Conservation (phyloP, 129 eudicot genomes). For the Lactuca saligna region DNA sequence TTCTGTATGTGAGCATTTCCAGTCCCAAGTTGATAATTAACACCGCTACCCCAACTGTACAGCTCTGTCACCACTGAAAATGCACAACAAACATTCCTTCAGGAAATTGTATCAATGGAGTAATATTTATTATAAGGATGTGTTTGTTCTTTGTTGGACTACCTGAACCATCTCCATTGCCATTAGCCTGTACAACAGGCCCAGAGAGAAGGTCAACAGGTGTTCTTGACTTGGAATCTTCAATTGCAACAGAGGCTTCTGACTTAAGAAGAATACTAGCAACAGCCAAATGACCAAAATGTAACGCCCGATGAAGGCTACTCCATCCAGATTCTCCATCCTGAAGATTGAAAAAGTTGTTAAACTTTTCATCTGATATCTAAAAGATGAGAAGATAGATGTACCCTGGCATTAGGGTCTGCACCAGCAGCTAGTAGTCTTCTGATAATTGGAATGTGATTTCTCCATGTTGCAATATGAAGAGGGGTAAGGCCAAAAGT, state of each 20-base stretch:
- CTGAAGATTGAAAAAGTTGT: constrained; percentile 36
- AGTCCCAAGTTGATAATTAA: constrained; percentile 95
- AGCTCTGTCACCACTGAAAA: constrained; percentile 79
- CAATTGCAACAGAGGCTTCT: constrained; percentile 78
- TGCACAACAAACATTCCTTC: constrained; percentile 18
- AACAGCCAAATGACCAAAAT: constrained; percentile 95
- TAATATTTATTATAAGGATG: not conserved
- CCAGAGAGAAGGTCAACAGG: constrained; percentile 94
- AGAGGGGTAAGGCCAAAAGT: constrained; percentile 83
- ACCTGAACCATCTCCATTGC: constrained; percentile 64
- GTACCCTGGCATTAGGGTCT: constrained; percentile 97
- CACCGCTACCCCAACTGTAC: constrained; percentile 99
- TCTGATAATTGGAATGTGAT: constrained; percentile 75
- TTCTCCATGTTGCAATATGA: constrained; percentile 97
- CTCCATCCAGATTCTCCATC: constrained; percentile 99
- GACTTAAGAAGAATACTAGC: constrained; percentile 78
- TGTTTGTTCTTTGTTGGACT: constrained; percentile 16
- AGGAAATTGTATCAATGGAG: constrained; percentile 4
- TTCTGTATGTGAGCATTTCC: constrained; percentile 99
- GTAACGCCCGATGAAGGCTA: constrained; percentile 94
- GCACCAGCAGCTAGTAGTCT: constrained; percentile 97
- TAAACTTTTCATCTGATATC: not conserved
- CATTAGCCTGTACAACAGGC: constrained; percentile 70
- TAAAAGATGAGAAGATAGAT: constrained; percentile 33
- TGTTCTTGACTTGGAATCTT: constrained; percentile 78